Evolutionary conservation across 2,329 filamentous ascomycete genomes (phyloP).

Genomic region (Ophiocordyceps camponoti-saundersi): DNA sequence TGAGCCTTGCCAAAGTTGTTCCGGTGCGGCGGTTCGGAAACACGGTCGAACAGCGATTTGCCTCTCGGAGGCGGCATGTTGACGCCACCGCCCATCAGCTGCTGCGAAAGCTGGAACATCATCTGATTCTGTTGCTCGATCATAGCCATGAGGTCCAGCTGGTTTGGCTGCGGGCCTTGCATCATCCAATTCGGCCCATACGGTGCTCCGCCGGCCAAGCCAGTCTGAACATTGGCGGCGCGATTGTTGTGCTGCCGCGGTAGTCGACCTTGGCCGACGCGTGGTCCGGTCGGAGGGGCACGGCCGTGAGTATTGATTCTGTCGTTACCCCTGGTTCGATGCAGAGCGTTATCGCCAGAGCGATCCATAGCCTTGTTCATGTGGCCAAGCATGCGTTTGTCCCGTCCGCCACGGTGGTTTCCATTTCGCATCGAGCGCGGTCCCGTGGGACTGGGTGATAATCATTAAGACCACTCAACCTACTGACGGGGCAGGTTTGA

Average conservation of each 20-base stretch:
- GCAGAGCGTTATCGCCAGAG: slow-evolving; percentile 54
- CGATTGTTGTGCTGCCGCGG: slow-evolving; percentile 35
- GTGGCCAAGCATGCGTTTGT: slow-evolving; percentile 73
- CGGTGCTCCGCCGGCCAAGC: slow-evolving; percentile 20
- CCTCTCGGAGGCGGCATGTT: slow-evolving; percentile 21
- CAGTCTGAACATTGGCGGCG: slow-evolving; percentile 29
- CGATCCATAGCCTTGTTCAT: slow-evolving; percentile 73
- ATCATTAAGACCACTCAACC: neutral
- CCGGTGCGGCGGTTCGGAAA: slow-evolving; percentile 33
- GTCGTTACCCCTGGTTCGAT: slow-evolving; percentile 61
- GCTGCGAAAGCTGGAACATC: slow-evolving; percentile 59
- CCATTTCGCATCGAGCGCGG: slow-evolving; percentile 87
- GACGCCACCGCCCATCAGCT: slow-evolving; percentile 38
- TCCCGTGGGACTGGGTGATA: slow-evolving; percentile 58
- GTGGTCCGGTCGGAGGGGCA: slow-evolving; percentile 54
- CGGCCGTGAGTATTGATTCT: slow-evolving; percentile 67
- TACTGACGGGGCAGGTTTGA: neutral
- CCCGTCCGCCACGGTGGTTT: slow-evolving; percentile 40
- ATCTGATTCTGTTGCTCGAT: slow-evolving; percentile 77
- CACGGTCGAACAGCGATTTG: slow-evolving; percentile 59
- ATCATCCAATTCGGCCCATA: slow-evolving; percentile 29
- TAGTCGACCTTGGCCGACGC: slow-evolving; percentile 33
- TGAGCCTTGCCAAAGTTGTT: slow-evolving; percentile 33
- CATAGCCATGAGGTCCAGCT: slow-evolving; percentile 51
- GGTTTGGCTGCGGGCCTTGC: slow-evolving; percentile 26